Base-by-base conservation (phyloP, 176 grass and related monocot species). In the Paspalum notatum region DNA sequence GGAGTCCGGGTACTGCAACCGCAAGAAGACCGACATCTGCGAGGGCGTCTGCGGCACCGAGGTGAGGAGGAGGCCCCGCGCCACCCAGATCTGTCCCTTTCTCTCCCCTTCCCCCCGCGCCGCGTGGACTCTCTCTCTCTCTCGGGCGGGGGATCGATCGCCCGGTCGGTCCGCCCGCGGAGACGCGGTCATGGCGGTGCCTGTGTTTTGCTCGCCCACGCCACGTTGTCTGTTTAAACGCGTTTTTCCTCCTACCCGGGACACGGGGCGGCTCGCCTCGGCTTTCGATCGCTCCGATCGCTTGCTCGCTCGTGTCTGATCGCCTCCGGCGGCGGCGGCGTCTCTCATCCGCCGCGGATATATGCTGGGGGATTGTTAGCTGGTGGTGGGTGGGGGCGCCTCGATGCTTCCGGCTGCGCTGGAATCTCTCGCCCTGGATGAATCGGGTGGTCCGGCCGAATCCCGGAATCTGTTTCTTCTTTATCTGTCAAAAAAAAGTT, bases 1-100 rank as follows among this genome's bases (percentile, higher is more conserved):
- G 87, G 93, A 97, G 75, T 44, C 86, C 50, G 93, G 80, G 46
- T 85, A 93, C 75, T 93, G 87, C 86, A 97, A 88, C 89, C 90
- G 87, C 51, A 97, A 97, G 81, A 97, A 97, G 88, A 89, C 86
- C 2, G 93, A 97, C 78, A 77, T 97, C 66, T 97, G 88, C 88
- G 88, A 93, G 62, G 93, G 87, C 77, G 61, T 97, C 78, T 97
- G 88, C 80, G 83, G 75, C 69, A 78, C 80, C 69, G 88, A 92
- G 93, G 93, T 97, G 84, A 90, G 84, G 40, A 90, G 84, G 40
- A n/a, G n/a, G 12, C 25, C 16, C 66, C 7, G 21, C 73, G 9
- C 39, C 43, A 12, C 7, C 45, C 69, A 64, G 69, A 83, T 83
- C 57, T 66, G 59, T 83, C 59, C 37, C 59, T 74, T 66, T 83